Conservation (phyloP, 2,329 filamentous ascomycete genomes). For the Cercospora sojina region DNA sequence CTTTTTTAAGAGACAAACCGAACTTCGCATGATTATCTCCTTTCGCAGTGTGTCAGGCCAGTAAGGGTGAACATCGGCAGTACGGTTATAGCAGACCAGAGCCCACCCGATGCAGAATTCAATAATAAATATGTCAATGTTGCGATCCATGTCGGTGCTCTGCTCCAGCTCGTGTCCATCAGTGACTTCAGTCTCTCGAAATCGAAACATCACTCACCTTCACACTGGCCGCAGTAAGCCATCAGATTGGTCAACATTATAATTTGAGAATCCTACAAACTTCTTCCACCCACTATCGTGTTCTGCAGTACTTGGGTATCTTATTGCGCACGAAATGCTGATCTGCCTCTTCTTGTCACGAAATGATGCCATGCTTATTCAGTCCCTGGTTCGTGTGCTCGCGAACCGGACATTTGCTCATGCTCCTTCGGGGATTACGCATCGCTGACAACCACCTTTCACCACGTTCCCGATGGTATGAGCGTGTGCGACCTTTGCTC, state of each 20-base stretch:
- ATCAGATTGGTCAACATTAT: not conserved
- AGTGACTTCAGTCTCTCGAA: not conserved
- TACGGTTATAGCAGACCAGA: not conserved
- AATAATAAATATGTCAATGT: not conserved
- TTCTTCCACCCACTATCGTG: not conserved
- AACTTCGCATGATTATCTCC: not conserved
- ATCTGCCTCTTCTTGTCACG: not conserved
- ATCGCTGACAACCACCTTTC: slow-evolving; percentile 26
- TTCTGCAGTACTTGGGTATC: slow-evolving; percentile 2
- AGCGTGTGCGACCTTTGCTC: slow-evolving; percentile 84
- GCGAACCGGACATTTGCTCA: not conserved
- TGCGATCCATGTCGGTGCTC: not conserved
- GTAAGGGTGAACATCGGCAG: not conserved
- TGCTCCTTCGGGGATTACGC: slow-evolving; percentile 21
- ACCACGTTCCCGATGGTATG: slow-evolving; percentile 68
- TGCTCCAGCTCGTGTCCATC: not conserved
- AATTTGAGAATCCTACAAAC: not conserved
- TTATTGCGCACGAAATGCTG: not conserved
- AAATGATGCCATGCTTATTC: not conserved
- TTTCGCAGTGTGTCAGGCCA: not conserved
- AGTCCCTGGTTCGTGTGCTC: not conserved
- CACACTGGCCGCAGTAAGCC: not conserved
- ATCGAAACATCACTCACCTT: not conserved
- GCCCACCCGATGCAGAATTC: not conserved
- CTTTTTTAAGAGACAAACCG: not conserved